phyloP scores from a whole-genome alignment of 164 flowering plant genomes.

The Akebia trifoliata region DNA sequence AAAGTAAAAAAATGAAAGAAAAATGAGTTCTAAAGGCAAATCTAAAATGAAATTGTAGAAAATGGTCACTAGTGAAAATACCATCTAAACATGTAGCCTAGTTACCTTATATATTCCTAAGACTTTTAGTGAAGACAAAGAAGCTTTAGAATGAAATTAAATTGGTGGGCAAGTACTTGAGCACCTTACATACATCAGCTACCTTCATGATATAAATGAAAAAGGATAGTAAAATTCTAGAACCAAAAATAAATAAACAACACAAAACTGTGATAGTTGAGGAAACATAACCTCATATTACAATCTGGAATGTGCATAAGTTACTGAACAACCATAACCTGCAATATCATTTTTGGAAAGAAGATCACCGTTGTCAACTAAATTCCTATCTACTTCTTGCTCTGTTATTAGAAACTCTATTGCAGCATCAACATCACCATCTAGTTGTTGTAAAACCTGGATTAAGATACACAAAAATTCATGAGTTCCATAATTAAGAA shows the following conservation, averaged over 20 bases:
- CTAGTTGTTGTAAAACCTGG: slow-evolving; percentile 55
- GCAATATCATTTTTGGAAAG: slow-evolving; percentile 17
- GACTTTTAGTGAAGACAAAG: not conserved
- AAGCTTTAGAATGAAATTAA: not conserved
- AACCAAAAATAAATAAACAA: not conserved
- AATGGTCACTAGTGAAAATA: not conserved
- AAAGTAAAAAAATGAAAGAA: not conserved
- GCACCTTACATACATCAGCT: not conserved
- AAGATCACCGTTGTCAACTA: slow-evolving; percentile 21
- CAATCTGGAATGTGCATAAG: not conserved
- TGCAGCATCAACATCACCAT: slow-evolving; percentile 82
- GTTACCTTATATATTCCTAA: not conserved
- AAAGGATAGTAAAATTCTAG: not conserved
- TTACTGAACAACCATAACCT: slow-evolving; percentile 30
- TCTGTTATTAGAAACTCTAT: slow-evolving; percentile 66
- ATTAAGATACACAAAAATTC: no score
- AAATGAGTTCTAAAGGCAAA: not conserved
- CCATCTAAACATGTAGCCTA: not conserved
- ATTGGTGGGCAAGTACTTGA: not conserved
- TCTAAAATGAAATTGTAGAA: not conserved
- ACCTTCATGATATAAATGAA: not conserved
- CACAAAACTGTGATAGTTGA: not conserved
- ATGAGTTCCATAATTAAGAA: no score
- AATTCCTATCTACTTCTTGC: slow-evolving; percentile 31
- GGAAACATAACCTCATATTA: no score